Conservation (phyloP, 306 rosid species). For the Canavalia ensiformis region DNA sequence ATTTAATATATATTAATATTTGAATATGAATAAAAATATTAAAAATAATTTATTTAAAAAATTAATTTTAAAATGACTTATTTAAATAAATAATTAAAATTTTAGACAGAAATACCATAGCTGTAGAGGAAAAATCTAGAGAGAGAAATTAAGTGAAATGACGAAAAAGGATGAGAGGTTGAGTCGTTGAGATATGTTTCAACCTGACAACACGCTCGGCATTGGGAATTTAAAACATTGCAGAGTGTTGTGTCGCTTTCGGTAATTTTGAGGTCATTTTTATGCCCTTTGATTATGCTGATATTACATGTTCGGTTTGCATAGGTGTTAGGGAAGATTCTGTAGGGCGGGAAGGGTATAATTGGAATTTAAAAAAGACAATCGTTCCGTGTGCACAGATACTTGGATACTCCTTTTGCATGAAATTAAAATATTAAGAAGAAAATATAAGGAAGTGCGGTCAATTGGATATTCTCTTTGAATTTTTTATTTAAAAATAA, state of each 20-base stretch:
- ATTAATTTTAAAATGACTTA: too few relatives aligned
- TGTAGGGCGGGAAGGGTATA: conserved; percentile 23
- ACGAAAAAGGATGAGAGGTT: conserved; percentile 53
- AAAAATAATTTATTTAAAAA: too few relatives aligned
- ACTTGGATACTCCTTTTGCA: background rate
- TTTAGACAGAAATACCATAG: conserved; percentile 23
- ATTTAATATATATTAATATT: too few relatives aligned
- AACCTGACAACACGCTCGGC: conserved; percentile 35
- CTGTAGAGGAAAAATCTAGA: background rate
- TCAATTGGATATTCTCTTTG: too few relatives aligned
- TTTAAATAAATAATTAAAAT: too few relatives aligned
- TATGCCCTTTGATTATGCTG: background rate
- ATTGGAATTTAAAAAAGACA: background rate
- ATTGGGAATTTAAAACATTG: conserved; percentile 54
- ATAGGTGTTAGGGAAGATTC: background rate
- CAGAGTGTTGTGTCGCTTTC: conserved; percentile 48
- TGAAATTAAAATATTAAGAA: too few relatives aligned
- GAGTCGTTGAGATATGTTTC: conserved; percentile 40
- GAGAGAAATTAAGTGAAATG: conserved; percentile 16
- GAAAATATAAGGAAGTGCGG: too few relatives aligned
- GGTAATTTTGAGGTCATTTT: background rate
- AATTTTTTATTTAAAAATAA: too few relatives aligned
- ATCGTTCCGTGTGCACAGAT: background rate
- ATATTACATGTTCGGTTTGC: conserved; percentile 24
- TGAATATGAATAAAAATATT: too few relatives aligned